Evolutionary conservation across 495 filamentous ascomycete species (phyloP), one percentile per base, ranked within the genome.

Genomic region (Umbilicaria muhlenbergii): DNA sequence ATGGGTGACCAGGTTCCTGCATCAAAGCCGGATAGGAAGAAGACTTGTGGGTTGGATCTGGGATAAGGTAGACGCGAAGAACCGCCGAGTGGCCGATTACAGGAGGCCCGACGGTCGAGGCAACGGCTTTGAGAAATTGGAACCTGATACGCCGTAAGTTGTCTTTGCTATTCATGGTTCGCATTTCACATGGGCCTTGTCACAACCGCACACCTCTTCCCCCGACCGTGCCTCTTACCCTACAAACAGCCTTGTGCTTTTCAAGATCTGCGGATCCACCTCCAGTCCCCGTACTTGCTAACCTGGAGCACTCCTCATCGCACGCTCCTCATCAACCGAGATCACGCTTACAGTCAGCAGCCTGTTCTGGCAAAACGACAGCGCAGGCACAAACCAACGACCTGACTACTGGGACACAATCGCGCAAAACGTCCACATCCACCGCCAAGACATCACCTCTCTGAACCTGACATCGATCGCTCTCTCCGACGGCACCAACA

Each of bases 281-380:
- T 10, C 1, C 6, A 28, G 24, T 28, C 24, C 24, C 24, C 24
- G 24, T 6, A 10, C 24, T 10, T 10, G 24, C 19, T n/a, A n/a
- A n/a, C n/a, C 3, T 3, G 21, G 21, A 28, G 24, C 24, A 28
- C 24, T 28, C 2, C 6, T 7, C 8, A 28, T 6, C 24, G 8
- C 24, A 28, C 8, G 4, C 6, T 28, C 6, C 24, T 6, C 5
- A 10, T 28, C 24, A 28, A 3, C 24, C 24, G 24, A 28, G 8
- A 28, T 8, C 5, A 28, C 24, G 24, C 24, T 28, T 6, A 41
- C n/a, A 4, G 1, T 5, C 24, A 11, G 3, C 38, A 63, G 55
- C 13, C 47, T 66, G 15, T 64, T 67, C 44, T 68, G 62, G 61
- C 54, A 58, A 34, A 67, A 59, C 35, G 59, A 54, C 38, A 58